These are phyloP conservation scores for Heterobasidion parviporum DNA, from an alignment of 1,284 basidiomycete genomes.

Conservation along the genomic window DNA sequence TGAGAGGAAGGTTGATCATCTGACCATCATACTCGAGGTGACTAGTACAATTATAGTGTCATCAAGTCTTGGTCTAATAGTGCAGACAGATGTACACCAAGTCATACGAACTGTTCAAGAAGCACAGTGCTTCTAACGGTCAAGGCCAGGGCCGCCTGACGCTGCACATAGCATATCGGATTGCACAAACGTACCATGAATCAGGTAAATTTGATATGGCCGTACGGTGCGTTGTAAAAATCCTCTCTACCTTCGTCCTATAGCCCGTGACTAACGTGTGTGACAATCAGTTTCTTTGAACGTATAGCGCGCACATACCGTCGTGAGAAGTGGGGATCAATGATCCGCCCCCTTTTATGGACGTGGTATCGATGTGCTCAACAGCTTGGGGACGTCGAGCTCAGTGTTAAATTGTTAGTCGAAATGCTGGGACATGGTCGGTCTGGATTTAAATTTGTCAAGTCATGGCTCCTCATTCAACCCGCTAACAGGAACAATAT, in stretches of 20 bases:
- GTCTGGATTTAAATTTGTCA: slow-evolving; percentile 9
- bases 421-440: slow-evolving; percentile 75
- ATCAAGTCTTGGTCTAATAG: neutral
- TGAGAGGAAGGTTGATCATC: slow-evolving; percentile 86
- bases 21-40: slow-evolving; percentile 76
- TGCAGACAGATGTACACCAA: slow-evolving; percentile 83
- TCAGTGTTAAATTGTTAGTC: slow-evolving; percentile 64
- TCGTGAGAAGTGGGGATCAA: slow-evolving; percentile 67
- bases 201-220: slow-evolving; percentile 79
- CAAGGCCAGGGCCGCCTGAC: slow-evolving; percentile 65
- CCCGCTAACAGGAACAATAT: slow-evolving; percentile 15
- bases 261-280: neutral
- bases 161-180: slow-evolving; percentile 78
- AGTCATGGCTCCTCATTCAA: neutral
- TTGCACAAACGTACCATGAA: slow-evolving; percentile 76
- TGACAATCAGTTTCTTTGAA: slow-evolving; percentile 68
- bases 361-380: slow-evolving; percentile 79
- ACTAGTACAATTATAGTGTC: slow-evolving; percentile 4
- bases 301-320: slow-evolving; percentile 80
- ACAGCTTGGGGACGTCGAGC: slow-evolving; percentile 65
- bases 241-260: neutral
- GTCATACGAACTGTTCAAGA: slow-evolving; percentile 85
- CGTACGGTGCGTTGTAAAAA: slow-evolving; percentile 43
- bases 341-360: slow-evolving; percentile 64
- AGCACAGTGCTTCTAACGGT: slow-evolving; percentile 36